Evolutionary conservation across 2,329 filamentous ascomycete genomes (phyloP).

Genomic region (Tolypocladium album): DNA sequence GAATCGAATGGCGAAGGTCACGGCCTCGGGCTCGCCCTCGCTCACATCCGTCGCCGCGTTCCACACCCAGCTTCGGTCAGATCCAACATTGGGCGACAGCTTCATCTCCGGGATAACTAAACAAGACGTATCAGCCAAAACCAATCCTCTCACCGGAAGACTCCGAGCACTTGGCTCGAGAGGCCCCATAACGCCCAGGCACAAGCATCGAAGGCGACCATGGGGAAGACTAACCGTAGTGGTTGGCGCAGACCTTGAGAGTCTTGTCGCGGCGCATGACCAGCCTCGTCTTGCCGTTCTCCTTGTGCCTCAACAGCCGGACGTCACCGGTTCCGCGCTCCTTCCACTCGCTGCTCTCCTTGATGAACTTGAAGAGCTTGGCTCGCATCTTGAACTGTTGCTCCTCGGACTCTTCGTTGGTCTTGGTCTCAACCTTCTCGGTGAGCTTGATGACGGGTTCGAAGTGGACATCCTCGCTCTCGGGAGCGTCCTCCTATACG

Average conservation of each 20-base stretch:
- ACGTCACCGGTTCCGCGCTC: constrained; percentile 97
- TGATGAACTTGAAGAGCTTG: constrained; percentile 98
- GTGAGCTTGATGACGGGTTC: constrained; percentile 93
- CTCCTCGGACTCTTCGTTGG: constrained; percentile 96
- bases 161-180: background rate
- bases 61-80: constrained; percentile 98
- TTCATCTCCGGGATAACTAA: constrained; percentile 97
- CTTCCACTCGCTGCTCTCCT: constrained; percentile 92
- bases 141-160: no score
- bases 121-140: background rate
- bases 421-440: constrained; percentile 94
- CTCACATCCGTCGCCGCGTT: constrained; percentile 95
- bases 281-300: constrained; percentile 93
- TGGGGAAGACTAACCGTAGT: constrained; percentile 67
- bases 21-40: constrained; percentile 93
- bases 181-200: background rate
- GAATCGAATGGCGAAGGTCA: constrained; percentile 93
- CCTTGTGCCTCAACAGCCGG: constrained; percentile 94
- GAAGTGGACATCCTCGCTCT: constrained; percentile 92
- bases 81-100: constrained; percentile 93
- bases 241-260: constrained; percentile 99
- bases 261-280: constrained; percentile 99
- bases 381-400: constrained; percentile 99
- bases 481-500: constrained; percentile 61
- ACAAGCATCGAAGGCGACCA: background rate